phyloP scores from a whole-genome alignment of 805 yeast species.

The Candida xiaguanensis region DNA sequence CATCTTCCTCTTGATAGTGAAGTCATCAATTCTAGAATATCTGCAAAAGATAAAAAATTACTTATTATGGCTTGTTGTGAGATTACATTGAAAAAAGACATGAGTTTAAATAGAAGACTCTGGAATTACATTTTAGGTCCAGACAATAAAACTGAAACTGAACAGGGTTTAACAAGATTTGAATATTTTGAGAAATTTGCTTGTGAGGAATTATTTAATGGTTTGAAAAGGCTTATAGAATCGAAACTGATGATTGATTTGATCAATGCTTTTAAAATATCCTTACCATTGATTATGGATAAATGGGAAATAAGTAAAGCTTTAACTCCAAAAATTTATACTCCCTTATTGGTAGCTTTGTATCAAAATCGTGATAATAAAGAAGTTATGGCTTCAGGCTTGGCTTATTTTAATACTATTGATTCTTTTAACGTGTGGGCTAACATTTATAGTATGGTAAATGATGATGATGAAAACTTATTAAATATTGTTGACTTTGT shows the following conservation, averaged over 20 bases:
- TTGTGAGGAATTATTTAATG: constrained; percentile 43
- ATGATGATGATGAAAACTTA: constrained; percentile 17
- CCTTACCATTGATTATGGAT: constrained; percentile 71
- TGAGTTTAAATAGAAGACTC: constrained; percentile 89
- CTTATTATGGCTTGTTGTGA: constrained; percentile 61
- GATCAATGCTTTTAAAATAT: constrained; percentile 57
- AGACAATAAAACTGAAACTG: constrained; percentile 9
- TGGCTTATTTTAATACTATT: constrained; percentile 77
- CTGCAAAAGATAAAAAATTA: constrained; percentile 51
- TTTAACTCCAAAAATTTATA: constrained; percentile 65
- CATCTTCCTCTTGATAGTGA: constrained; percentile 64
- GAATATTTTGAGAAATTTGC: constrained; percentile 65
- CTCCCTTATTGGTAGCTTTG: constrained; percentile 58
- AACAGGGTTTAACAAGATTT: constrained; percentile 26
- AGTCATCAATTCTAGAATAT: constrained; percentile 45
- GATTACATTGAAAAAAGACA: constrained; percentile 76
- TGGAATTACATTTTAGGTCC: constrained; percentile 95
- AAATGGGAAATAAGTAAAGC: constrained; percentile 90
- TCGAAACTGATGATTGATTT: constrained; percentile 28
- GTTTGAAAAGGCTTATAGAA: constrained; percentile 48
- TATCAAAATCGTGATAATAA: constrained; percentile 23
- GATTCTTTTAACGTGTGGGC: constrained; percentile 81
- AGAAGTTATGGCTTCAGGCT: constrained; percentile 56
- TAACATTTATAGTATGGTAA: constrained; percentile 45
- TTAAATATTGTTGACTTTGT: constrained; percentile 50